Percentiles rank a stretch among this genome's conserved stretches.
These are phyloP conservation scores for Dothidotthia symphoricarpi DNA, from an alignment of 2,329 filamentous ascomycete genomes.

Conservation along the genomic window DNA sequence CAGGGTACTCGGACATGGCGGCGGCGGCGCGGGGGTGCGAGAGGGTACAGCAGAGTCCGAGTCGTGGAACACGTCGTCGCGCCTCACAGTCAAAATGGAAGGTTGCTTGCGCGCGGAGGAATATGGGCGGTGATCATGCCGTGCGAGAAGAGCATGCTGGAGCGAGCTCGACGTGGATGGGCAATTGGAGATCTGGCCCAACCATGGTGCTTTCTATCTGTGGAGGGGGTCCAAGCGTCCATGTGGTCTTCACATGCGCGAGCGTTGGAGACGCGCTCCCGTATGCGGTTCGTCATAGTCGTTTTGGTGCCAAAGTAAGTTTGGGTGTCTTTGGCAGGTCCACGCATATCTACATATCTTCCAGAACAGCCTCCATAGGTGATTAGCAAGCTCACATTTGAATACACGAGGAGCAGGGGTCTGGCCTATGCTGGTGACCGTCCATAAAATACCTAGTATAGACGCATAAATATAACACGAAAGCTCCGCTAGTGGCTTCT, in stretches of 20 bases:
- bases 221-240: background rate
- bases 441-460: too few species aligned
- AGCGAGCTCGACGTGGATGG: conserved; percentile 8
- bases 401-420: too few species aligned
- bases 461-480: too few species aligned
- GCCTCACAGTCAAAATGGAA: conserved; percentile 16
- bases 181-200: conserved; percentile 34
- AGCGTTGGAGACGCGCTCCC: background rate
- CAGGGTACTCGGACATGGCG: conserved; percentile 40
- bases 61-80: conserved; percentile 8
- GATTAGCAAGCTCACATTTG: too few species aligned
- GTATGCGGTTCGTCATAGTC: conserved; percentile 10
- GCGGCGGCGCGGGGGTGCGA: conserved; percentile 27
- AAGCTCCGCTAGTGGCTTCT: too few species aligned
- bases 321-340: too few species aligned
- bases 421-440: too few species aligned
- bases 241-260: background rate
- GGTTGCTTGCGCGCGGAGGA: conserved; percentile 10
- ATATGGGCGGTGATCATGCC: conserved; percentile 19
- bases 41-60: conserved; percentile 10
- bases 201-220: conserved; percentile 21
- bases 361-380: too few species aligned
- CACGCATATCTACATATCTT: too few species aligned
- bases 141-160: conserved; percentile 6
- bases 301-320: too few species aligned